Evolutionary conservation across 352 stramenopile species (phyloP).

Genomic region (Pythium folliculosum): DNA sequence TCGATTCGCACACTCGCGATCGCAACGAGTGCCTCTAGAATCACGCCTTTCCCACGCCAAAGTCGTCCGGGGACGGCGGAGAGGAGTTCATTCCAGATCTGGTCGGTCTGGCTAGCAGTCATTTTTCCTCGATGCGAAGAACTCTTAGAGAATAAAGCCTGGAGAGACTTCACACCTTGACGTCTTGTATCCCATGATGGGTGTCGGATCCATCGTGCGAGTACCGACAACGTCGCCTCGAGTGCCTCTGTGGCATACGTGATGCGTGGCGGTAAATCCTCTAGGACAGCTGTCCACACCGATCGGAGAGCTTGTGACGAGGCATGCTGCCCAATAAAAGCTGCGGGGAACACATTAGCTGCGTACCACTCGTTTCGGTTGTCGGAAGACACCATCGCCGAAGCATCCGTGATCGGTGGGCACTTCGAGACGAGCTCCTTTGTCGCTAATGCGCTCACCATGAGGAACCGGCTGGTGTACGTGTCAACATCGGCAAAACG

Average conservation of each 20-base stretch:
- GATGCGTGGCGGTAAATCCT: slow-evolving; percentile 67
- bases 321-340: slow-evolving; percentile 76
- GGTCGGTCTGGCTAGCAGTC: slow-evolving; percentile 40
- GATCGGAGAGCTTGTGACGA: slow-evolving; percentile 43
- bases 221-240: slow-evolving; percentile 42
- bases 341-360: slow-evolving; percentile 65
- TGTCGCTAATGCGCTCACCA: slow-evolving; percentile 70
- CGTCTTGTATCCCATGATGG: slow-evolving; percentile 75
- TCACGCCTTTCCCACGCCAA: slow-evolving; percentile 75
- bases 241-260: slow-evolving; percentile 52
- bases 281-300: slow-evolving; percentile 61
- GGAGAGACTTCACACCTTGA: slow-evolving; percentile 66
- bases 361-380: slow-evolving; percentile 65
- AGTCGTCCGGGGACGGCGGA: slow-evolving; percentile 62
- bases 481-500: slow-evolving; percentile 18
- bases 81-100: slow-evolving; percentile 56
- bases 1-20: slow-evolving; percentile 35
- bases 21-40: slow-evolving; percentile 68
- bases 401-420: slow-evolving; percentile 45
- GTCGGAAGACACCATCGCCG: slow-evolving; percentile 39
- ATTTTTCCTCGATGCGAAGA: slow-evolving; percentile 51
- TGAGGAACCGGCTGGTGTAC: slow-evolving; percentile 63
- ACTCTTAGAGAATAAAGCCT: slow-evolving; percentile 47
- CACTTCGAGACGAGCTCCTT: slow-evolving; percentile 69
- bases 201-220: slow-evolving; percentile 55